Percentiles rank a stretch among this genome's conserved stretches.
phyloP scores from a whole-genome alignment of 2,329 filamentous ascomycete genomes.

The Penicillium rolfsii region DNA sequence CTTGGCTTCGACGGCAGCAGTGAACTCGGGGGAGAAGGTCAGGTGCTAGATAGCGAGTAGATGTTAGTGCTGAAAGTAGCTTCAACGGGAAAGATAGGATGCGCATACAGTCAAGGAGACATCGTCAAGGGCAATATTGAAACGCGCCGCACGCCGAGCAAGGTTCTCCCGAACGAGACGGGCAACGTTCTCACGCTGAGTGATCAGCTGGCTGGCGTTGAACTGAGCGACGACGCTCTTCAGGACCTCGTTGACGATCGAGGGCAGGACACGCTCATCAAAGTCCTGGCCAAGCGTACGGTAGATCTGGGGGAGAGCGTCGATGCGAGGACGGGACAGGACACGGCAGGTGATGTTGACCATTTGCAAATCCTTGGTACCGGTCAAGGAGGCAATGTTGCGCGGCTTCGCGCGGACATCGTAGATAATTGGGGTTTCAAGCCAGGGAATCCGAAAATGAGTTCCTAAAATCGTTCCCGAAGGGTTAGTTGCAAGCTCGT shows the following conservation, averaged over 20 bases:
- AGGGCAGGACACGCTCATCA: slow-evolving; percentile 93
- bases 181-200: slow-evolving; percentile 96
- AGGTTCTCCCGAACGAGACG: slow-evolving; percentile 90
- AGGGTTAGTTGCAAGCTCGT: slow-evolving; percentile 14
- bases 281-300: slow-evolving; percentile 93
- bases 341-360: slow-evolving; percentile 99
- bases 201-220: slow-evolving; percentile 97
- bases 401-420: slow-evolving; percentile 97
- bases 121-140: slow-evolving; percentile 97
- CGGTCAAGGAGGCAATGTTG: slow-evolving; percentile 94
- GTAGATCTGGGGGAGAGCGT: slow-evolving; percentile 94
- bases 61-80: slow-evolving; percentile 10
- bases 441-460: slow-evolving; percentile 92
- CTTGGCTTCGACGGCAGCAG: slow-evolving; percentile 70
- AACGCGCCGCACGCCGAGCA: slow-evolving; percentile 84
- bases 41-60: slow-evolving; percentile 55
- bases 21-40: slow-evolving; percentile 71
- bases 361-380: slow-evolving; percentile 99
- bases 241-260: slow-evolving; percentile 97
- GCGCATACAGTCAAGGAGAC: slow-evolving; percentile 84
- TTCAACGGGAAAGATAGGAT: not conserved
- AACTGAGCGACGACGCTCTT: slow-evolving; percentile 99
- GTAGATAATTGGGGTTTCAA: slow-evolving; percentile 95
- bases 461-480: slow-evolving; percentile 63
- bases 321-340: slow-evolving; percentile 84